Evolutionary conservation across 805 yeast species (phyloP).

Genomic region (Yamadazyma kitorensis): DNA sequence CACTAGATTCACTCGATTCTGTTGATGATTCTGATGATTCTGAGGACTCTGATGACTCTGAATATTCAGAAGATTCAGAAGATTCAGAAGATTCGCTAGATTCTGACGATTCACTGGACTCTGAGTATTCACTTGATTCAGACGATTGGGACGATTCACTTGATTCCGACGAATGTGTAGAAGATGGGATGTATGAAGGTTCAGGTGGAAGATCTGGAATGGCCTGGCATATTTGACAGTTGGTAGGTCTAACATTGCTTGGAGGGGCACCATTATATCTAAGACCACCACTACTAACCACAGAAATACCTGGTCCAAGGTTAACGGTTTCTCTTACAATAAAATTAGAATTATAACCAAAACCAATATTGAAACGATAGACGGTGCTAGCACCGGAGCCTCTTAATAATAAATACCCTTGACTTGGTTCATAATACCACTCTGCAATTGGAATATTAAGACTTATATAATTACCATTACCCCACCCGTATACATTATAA

Average conservation of each 20-base stretch:
- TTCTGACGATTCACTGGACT: not conserved
- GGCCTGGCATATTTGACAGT: conserved; percentile 13
- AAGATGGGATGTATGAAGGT: conserved; percentile 1
- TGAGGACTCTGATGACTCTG: not conserved
- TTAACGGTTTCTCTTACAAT: conserved; percentile 8
- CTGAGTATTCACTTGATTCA: not conserved
- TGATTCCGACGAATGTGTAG: not conserved
- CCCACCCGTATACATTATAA: conserved; percentile 23
- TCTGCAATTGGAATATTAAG: conserved; percentile 3
- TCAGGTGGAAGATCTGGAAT: conserved; percentile 13
- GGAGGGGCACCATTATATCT: conserved; percentile 14
- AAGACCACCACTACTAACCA: conserved; percentile 11
- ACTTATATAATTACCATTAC: conserved; percentile 20
- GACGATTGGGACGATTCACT: not conserved
- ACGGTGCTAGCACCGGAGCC: conserved; percentile 5
- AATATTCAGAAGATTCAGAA: not conserved
- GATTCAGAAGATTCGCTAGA: not conserved
- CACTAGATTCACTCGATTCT: not conserved
- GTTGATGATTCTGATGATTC: too few species aligned
- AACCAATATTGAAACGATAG: conserved; percentile 16
- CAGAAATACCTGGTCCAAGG: conserved; percentile 8
- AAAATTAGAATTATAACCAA: conserved; percentile 13
- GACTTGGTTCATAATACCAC: conserved; percentile 5
- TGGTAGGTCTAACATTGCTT: conserved; percentile 11
- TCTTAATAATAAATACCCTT: too few species aligned